phyloP scores from a whole-genome alignment of 192 early-diverging fungal genomes.

The Backusella luteola region DNA sequence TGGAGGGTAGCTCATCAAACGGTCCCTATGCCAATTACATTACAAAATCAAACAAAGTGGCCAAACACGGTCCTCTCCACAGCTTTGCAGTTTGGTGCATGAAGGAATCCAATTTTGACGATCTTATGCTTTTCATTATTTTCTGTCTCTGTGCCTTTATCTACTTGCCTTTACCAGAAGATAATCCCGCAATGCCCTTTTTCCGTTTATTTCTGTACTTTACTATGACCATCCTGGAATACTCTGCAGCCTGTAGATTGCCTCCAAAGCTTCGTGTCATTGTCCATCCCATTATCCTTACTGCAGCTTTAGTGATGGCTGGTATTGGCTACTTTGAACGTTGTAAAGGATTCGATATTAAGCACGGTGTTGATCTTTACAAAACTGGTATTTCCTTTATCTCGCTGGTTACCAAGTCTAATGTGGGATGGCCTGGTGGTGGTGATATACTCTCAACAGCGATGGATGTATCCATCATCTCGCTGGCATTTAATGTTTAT shows the following conservation, averaged over 20 bases:
- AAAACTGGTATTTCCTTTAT: slow-evolving; percentile 11
- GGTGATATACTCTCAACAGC: slow-evolving; percentile 21
- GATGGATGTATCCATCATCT: slow-evolving; percentile 24
- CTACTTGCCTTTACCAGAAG: slow-evolving; percentile 8
- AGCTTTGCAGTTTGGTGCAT: slow-evolving; percentile 5
- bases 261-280: background rate
- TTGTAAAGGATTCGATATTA: background rate
- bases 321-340: slow-evolving; percentile 10
- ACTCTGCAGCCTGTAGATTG: background rate
- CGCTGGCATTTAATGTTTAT: slow-evolving; percentile 17
- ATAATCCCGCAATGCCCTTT: slow-evolving; percentile 5
- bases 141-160: slow-evolving; percentile 2
- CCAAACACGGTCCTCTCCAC: slow-evolving; percentile 2
- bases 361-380: background rate
- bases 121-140: background rate
- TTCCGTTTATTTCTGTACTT: slow-evolving; percentile 12
- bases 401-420: background rate
- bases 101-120: slow-evolving; percentile 9
- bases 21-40: background rate
- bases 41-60: background rate
- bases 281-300: slow-evolving; percentile 22
- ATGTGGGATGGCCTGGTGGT: slow-evolving; percentile 27
- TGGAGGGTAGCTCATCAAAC: background rate
- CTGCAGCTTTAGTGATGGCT: slow-evolving; percentile 10
- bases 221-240: slow-evolving; percentile 5